Evolutionary conservation across 2,329 filamentous ascomycete species (phyloP), one percentile per base, ranked within the genome.

Genomic region (Plectosphaerella sp.): DNA sequence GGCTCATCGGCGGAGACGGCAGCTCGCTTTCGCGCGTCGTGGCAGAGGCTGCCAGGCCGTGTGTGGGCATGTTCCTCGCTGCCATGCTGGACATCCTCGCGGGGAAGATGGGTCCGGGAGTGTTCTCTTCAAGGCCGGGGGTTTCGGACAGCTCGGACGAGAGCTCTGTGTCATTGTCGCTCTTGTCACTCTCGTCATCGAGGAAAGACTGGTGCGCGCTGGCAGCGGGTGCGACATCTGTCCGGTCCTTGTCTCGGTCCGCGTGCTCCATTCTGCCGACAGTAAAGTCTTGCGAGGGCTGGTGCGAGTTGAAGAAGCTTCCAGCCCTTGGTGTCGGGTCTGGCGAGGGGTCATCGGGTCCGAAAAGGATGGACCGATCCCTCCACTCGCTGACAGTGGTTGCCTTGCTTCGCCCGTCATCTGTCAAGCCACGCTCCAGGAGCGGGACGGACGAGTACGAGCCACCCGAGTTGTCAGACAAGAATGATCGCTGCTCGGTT

Each of bases 361-460:
- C 78, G 49, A 75, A 72, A 5, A 84, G 69, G 25, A 84, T 64
- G 0, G 83, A 85, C 42, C 71, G 75, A 39, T 82, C 69, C 10
- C 75, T 76, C 82, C 82, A 85, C 53, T 77, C 73, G 7, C 64
- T 67, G 28, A 33, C 28, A 11, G 70, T 70, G 24, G 63, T 60
- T 37, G 65, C 68, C 52, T 68, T 70, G 57, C 73, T 74, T 8
- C 62, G 67, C 1, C 67, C 75, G 55, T 82, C 77, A 42, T 83
- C 78, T 1, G 75, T 77, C 28, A 78, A 64, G 3, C 80, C 88
- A 48, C 88, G 82, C 55, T 93, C 87, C 12, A 95, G 77, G 8
- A 94, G 76, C 4, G 91, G 89, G 35, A 86, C 84, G 0, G 89
- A 92, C 39, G 82, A 86, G 64, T 91, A 91, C 0, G 89, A 93